Evolutionary conservation across 2,329 filamentous ascomycete species (phyloP).

Genomic region (Colletotrichum sp.): DNA sequence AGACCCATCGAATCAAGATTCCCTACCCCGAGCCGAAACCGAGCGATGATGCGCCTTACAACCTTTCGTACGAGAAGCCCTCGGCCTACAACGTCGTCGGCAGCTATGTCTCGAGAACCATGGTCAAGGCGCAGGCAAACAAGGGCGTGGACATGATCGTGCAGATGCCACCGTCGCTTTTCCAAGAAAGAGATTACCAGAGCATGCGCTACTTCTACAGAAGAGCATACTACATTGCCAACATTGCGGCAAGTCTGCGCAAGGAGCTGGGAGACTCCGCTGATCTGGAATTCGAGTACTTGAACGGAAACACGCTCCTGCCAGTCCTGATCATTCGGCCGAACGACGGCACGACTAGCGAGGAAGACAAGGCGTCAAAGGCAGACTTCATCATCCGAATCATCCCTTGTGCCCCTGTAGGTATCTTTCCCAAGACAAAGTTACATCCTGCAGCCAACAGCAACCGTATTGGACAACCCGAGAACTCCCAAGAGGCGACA

Average conservation of each 20-base stretch:
- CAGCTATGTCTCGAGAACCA: slow-evolving; percentile 81
- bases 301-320: slow-evolving; percentile 78
- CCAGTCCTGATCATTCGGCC: slow-evolving; percentile 65
- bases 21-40: slow-evolving; percentile 88
- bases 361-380: slow-evolving; percentile 25
- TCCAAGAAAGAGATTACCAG: slow-evolving; percentile 94
- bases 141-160: slow-evolving; percentile 82
- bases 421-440: slow-evolving; percentile 74
- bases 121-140: slow-evolving; percentile 65
- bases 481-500: slow-evolving; percentile 50
- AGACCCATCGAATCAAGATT: slow-evolving; percentile 70
- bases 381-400: slow-evolving; percentile 71
- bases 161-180: slow-evolving; percentile 79
- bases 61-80: slow-evolving; percentile 79
- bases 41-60: slow-evolving; percentile 78
- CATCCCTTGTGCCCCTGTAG: slow-evolving; percentile 74
- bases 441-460: slow-evolving; percentile 74
- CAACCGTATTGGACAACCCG: slow-evolving; percentile 61
- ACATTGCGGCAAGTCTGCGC: slow-evolving; percentile 74
- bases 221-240: slow-evolving; percentile 88
- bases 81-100: slow-evolving; percentile 85
- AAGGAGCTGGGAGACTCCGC: slow-evolving; percentile 58
- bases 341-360: slow-evolving; percentile 25
- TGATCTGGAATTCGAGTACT: slow-evolving; percentile 66
- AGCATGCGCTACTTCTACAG: slow-evolving; percentile 96